Conservation (phyloP, 208 protist genomes). For the Strigomonas culicis region DNA sequence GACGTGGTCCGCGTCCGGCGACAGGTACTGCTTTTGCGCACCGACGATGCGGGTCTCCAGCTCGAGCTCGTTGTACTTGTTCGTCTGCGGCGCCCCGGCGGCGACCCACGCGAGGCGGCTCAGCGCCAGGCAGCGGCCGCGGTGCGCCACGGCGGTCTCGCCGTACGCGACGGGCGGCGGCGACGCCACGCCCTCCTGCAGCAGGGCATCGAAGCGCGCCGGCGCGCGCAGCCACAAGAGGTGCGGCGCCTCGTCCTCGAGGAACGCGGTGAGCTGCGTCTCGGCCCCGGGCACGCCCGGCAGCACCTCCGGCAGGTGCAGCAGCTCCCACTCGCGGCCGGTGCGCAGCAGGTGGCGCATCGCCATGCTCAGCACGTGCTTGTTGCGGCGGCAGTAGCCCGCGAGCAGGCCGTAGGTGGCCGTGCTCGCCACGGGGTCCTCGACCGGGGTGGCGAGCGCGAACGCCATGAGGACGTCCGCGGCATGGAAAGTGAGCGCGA, state of each 20-base stretch:
- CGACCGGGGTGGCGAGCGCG: constrained; percentile 43
- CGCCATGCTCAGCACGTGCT: constrained; percentile 36
- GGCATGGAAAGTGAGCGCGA: constrained; percentile 61
- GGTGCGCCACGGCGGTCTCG: constrained; percentile 28
- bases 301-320: constrained; percentile 59
- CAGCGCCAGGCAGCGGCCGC: constrained; percentile 51
- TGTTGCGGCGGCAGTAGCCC: constrained; percentile 50
- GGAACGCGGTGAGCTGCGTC: constrained; percentile 42
- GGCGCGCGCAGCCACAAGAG: constrained; percentile 71
- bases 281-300: constrained; percentile 20
- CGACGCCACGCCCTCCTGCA: constrained; percentile 30
- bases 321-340: constrained; percentile 73
- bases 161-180: constrained; percentile 46
- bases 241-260: constrained; percentile 60
- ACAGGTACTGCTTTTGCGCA: constrained; percentile 46
- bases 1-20: constrained; percentile 24
- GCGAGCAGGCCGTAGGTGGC: constrained; percentile 42
- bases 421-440: constrained; percentile 32
- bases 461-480: constrained; percentile 55
- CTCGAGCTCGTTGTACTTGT: constrained; percentile 31
- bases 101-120: constrained; percentile 56
- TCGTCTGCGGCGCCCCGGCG: constrained; percentile 24
- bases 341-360: constrained; percentile 40
- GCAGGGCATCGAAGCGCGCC: constrained; percentile 46
- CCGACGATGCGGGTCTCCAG: constrained; percentile 37